Conservation (phyloP, 768 basidiomycete species). For the Xerocomellus amylosporus region DNA sequence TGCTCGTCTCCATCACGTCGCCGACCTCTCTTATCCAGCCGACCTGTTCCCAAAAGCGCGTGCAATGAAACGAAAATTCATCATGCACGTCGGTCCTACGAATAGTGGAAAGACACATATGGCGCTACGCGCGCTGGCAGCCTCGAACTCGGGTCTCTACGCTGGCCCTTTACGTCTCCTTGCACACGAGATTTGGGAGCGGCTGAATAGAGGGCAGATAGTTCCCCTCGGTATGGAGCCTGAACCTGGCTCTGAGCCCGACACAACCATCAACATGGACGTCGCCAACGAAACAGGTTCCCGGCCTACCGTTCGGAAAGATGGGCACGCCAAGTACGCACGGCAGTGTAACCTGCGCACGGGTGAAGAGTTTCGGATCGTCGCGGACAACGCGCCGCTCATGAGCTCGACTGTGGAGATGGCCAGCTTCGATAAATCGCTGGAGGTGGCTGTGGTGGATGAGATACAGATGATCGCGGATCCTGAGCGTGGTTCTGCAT, state of each 20-base stretch:
- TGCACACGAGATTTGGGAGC: constrained; percentile 91
- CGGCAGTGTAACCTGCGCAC: constrained; percentile 84
- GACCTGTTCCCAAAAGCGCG: constrained; percentile 56
- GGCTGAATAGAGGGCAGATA: constrained; percentile 88
- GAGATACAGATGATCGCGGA: constrained; percentile 97
- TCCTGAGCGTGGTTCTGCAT: constrained; percentile 69
- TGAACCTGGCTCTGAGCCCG: constrained; percentile 36
- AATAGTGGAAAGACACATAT: constrained; percentile 97
- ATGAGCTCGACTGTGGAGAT: constrained; percentile 95
- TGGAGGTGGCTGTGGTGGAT: constrained; percentile 89
- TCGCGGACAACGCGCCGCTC: constrained; percentile 54
- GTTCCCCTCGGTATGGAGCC: constrained; percentile 63
- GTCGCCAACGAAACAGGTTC: constrained; percentile 20
- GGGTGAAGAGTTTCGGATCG: constrained; percentile 82
- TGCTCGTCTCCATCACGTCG: constrained; percentile 35
- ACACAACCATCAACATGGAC: constrained; percentile 36
- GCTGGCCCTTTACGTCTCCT: constrained; percentile 90
- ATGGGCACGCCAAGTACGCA: constrained; percentile 48
- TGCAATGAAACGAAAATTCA: constrained; percentile 64
- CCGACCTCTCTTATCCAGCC: constrained; percentile 45
- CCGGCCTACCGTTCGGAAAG: constrained; percentile 30
- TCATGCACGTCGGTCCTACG: constrained; percentile 97
- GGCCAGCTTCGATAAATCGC: constrained; percentile 43
- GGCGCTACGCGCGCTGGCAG: constrained; percentile 84
- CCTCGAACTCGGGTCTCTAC: constrained; percentile 71